Evolutionary conservation across 768 basidiomycete species (phyloP), one percentile per base, ranked within the genome.

Genomic region (Lanmaoa pseudosensibilis): DNA sequence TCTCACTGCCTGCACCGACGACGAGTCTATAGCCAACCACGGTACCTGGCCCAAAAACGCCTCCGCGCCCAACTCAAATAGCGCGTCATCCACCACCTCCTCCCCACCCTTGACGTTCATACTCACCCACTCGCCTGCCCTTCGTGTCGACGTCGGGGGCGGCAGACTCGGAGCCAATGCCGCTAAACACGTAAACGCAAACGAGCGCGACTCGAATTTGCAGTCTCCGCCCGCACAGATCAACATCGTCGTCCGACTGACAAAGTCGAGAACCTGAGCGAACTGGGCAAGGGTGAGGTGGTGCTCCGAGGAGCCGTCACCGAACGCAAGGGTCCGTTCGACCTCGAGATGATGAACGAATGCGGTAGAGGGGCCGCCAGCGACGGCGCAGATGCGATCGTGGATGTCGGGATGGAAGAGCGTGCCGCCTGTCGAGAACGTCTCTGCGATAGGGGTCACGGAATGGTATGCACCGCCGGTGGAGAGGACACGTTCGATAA

Each of bases 401-500:
- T 65, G 57, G 0, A 65, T 41, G 1, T 62, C 52, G 3, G 57
- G 64, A 37, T 59, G 53, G 33, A 57, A 39, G 7, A 61, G 19
- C 0, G 47, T 59, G 0, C 55, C 57, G 0, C 60, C 53, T 0
- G 12, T 10, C 2, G 46, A 39, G 5, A 47, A 49, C 1, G 19
- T 34, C 11, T 51, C 59, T 2, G 3, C 1, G 18, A 56, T 50
- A 15, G 50, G 54, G 19, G 54, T 36, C 5, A 56, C 56, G 0
- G 46, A 61, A 16, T 61, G 54, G 30, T 38, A 34, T 3, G 36
- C 39, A 15, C 57, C 60, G 10, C 11, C 40, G 0, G 53, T 43
- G 4, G 64, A 63, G 18, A 66, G 55, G 8, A 65, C 54, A 2
- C 64, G 56, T 44, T 65, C 61, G 7, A 66, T 34, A 5, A 66